A percentile compares a stretch with the other conserved stretches of the same genome.
Evolutionary conservation across 2,329 filamentous ascomycete species (phyloP).

Genomic region (Cladosporium sp.): DNA sequence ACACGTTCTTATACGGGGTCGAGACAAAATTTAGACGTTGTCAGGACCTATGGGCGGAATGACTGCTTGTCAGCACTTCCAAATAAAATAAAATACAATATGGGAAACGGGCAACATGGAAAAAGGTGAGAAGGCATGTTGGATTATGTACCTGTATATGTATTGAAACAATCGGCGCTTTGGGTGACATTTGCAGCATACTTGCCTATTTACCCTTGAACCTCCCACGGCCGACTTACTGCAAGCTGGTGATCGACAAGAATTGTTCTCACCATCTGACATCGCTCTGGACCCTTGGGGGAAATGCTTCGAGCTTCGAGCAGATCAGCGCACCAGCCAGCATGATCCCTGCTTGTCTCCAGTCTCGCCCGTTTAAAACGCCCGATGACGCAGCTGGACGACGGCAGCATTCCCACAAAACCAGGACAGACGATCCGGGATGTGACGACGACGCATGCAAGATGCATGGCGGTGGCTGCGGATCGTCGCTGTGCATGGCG

Average conservation of each 20-base stretch:
- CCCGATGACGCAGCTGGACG: background rate
- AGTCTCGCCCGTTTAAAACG: background rate
- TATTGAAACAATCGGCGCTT: background rate
- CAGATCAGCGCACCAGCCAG: background rate
- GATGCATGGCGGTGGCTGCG: conserved; percentile 5
- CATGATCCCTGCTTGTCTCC: background rate
- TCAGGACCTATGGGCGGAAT: background rate
- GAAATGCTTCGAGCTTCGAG: background rate
- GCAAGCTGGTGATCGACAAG: background rate
- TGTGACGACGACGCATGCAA: conserved; percentile 10
- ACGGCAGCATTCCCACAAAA: background rate
- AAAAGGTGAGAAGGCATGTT: background rate
- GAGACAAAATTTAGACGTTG: background rate
- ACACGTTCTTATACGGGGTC: background rate
- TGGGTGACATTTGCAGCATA: background rate
- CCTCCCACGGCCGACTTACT: too few species aligned
- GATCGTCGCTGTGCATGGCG: conserved; percentile 8
- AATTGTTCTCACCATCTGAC: background rate
- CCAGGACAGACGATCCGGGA: background rate
- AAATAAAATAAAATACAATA: background rate
- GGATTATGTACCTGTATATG: background rate
- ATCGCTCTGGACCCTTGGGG: background rate
- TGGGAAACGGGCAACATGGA: background rate
- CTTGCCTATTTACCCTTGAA: background rate
- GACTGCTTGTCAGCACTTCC: background rate